Base-by-base conservation (phyloP, 495 filamentous ascomycete genomes). In the Cercophora newfieldiana region DNA sequence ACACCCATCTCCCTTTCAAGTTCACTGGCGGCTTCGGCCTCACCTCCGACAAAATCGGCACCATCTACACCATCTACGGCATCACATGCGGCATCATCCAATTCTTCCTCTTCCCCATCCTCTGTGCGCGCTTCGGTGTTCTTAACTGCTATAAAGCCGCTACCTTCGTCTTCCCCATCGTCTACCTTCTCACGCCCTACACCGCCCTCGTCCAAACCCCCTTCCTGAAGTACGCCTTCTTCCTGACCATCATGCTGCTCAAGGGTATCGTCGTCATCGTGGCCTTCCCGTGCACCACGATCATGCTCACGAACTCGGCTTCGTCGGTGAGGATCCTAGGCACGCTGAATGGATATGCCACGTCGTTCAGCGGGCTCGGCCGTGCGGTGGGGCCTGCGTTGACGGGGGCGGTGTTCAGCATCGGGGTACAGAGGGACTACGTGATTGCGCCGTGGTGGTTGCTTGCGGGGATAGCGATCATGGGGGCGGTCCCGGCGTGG, bases 321-420 rank as follows among this genome's bases (percentile, higher is more conserved):
- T 76, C 81, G 0, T 90, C 86, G 53, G 78, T 97, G 31, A 80
- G 85, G 30, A 84, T 96, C 54, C 84, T 97, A 7, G 94, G 93
- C 0, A 96, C 94, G 1, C 78, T 98, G 57, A 98, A 98, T 72
- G 94, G 94, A 0, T 87, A 97, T 59, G 91, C 90, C 0, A 94
- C 92, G 0, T 89, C 88, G 56, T 83, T 93, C 30, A 89, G 87
- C 66, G 92, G 91, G 0, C 71, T 97, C 21, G 93, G 93, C 8
- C 81, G 92, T 29, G 93, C 91, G 1, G 71, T 82, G 14, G 94
- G 94, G 0, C 94, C 94, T 5, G 89, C 90, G 0, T 69, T 88
- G 16, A 81, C 83, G 0, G 91, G 91, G 3, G 74, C 81, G 51
- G 80, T 85, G 0, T 93, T 93, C 70, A 90, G 87, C 1, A 84